These are phyloP conservation scores for Drechslerella dactyloides DNA, from an alignment of 2,329 filamentous ascomycete species.

Conservation along the genomic window DNA sequence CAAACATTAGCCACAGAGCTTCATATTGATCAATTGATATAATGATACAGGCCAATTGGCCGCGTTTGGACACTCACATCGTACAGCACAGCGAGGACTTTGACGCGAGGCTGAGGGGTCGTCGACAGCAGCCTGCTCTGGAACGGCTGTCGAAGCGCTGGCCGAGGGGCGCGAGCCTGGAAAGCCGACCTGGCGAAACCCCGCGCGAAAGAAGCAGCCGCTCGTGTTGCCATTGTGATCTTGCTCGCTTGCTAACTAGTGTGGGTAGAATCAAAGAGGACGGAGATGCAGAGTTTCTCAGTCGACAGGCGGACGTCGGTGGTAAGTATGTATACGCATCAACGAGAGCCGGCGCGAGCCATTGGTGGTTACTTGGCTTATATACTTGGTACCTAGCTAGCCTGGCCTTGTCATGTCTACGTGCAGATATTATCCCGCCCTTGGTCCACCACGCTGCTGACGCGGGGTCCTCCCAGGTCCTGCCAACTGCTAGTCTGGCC, in stretches of 20 bases:
- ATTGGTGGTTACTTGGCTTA: background rate
- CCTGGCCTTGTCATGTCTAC: too few relatives aligned
- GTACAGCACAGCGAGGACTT: conserved; percentile 56
- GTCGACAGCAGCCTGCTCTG: conserved; percentile 53
- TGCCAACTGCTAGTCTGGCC: background rate
- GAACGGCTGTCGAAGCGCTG: conserved; percentile 33
- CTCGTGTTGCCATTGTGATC: conserved; percentile 46
- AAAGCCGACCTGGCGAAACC: conserved; percentile 46
- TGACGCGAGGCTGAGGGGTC: conserved; percentile 55
- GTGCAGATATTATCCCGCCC: too few relatives aligned
- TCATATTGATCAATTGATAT: background rate
- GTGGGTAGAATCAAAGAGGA: too few relatives aligned
- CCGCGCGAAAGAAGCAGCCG: conserved; percentile 35
- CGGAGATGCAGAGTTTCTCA: too few relatives aligned
- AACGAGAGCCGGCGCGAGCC: background rate
- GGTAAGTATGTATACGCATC: background rate
- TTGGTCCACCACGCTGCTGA: too few relatives aligned
- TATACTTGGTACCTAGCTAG: too few relatives aligned
- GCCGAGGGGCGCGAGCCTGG: conserved; percentile 37
- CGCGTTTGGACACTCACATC: conserved; percentile 52
- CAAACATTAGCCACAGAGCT: conserved; percentile 12
- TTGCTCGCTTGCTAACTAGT: conserved; percentile 8
- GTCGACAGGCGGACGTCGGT: too few relatives aligned
- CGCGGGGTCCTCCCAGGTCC: too few relatives aligned
- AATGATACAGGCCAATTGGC: conserved; percentile 4